Evolutionary conservation across 176 grass and related monocot genomes (phyloP).

Genomic region (Oryza coarctata): DNA sequence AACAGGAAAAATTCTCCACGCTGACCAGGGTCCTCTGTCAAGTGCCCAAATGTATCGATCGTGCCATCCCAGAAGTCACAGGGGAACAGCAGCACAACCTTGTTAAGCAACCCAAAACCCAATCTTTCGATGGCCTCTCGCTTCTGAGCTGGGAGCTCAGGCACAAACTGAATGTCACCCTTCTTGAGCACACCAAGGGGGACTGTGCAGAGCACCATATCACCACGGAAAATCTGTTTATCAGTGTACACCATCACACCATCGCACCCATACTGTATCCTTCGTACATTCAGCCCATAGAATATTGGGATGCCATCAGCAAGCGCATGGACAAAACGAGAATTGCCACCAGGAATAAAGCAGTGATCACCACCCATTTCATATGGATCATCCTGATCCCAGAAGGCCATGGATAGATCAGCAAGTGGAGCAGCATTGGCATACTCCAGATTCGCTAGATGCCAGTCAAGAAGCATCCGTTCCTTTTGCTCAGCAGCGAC

Average conservation of each 20-base stretch:
- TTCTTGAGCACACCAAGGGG: conserved; percentile 87
- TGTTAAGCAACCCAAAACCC: conserved; percentile 95
- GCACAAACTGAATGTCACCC: conserved; percentile 72
- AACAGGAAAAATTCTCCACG: conserved; percentile 92
- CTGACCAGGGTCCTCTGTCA: conserved; percentile 66
- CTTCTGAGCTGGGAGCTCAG: conserved; percentile 67
- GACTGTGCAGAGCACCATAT: conserved; percentile 93
- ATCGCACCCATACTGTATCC: conserved; percentile 76
- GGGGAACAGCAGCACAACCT: conserved; percentile 83
- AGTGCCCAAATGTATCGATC: conserved; percentile 94
- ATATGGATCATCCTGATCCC: conserved; percentile 98
- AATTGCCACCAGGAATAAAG: conserved; percentile 95
- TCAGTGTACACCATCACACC: conserved; percentile 75
- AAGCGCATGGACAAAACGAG: conserved; percentile 65
- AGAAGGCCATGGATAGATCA: conserved; percentile 91
- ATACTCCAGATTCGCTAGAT: conserved; percentile 94
- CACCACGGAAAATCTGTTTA: conserved; percentile 77
- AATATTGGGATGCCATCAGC: conserved; percentile 74
- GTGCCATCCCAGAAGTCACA: conserved; percentile 86
- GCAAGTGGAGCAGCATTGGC: conserved; percentile 86
- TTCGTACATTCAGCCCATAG: conserved; percentile 71
- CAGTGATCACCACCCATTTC: conserved; percentile 99
- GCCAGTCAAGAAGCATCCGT: conserved; percentile 95
- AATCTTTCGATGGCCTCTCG: conserved; percentile 70
- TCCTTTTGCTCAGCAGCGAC: conserved; percentile 67